Conservation (phyloP, 1,284 basidiomycete genomes). For the Anthracocystis panici-leucophaei region DNA sequence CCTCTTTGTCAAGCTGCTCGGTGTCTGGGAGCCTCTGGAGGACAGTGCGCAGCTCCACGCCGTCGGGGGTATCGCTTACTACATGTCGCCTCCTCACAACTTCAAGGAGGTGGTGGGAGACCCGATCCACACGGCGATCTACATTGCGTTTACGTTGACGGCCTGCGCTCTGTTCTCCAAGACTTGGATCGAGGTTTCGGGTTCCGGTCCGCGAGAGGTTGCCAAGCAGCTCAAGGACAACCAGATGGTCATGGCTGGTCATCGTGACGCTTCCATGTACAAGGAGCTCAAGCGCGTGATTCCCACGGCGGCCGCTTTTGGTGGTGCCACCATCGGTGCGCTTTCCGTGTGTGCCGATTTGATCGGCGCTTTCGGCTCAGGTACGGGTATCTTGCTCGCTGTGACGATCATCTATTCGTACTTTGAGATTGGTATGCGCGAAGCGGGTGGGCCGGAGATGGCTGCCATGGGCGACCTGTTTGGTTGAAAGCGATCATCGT, state of each 20-base stretch:
- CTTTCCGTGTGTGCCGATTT: constrained; percentile 95
- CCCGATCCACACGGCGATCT: constrained; percentile 91
- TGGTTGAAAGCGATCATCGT: constrained; percentile 29
- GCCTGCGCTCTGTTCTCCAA: constrained; percentile 98
- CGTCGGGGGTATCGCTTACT: constrained; percentile 93
- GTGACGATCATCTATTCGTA: constrained; percentile 91
- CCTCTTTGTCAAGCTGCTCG: constrained; percentile 88
- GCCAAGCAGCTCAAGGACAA: constrained; percentile 99
- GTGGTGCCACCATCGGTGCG: constrained; percentile 92
- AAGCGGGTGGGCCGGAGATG: constrained; percentile 72
- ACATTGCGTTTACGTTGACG: constrained; percentile 91
- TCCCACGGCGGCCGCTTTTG: constrained; percentile 95
- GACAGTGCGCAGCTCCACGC: constrained; percentile 92
- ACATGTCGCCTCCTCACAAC: constrained; percentile 95
- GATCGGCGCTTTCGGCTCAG: constrained; percentile 94
- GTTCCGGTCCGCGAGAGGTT: constrained; percentile 92
- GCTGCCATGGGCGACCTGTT: constrained; percentile 71
- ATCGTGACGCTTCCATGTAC: constrained; percentile 97
- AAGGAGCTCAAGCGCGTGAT: constrained; percentile 98
- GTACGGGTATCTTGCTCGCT: constrained; percentile 97
- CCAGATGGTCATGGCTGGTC: constrained; percentile 98
- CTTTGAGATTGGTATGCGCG: constrained; percentile 73
- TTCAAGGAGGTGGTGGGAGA: constrained; percentile 87
- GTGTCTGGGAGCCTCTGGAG: constrained; percentile 96
- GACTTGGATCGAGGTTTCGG: constrained; percentile 99